A percentile compares a stretch with the other conserved stretches of the same genome.
Conservation (phyloP, 2,329 filamentous ascomycete species). For the Fusarium torulosum region DNA sequence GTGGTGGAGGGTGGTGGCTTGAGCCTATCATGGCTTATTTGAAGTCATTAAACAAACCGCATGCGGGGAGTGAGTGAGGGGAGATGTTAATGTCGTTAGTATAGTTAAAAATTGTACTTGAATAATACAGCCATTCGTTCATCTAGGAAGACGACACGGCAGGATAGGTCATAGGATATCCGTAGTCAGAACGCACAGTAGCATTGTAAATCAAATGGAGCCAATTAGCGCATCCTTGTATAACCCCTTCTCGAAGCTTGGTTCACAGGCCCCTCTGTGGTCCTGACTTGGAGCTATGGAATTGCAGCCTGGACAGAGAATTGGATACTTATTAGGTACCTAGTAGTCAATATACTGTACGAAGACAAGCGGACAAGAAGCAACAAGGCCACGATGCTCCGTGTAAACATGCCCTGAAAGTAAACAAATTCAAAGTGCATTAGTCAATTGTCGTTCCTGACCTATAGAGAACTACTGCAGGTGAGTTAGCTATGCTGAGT, state of each 20-base stretch:
- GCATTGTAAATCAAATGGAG: constrained; percentile 32
- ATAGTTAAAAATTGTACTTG: constrained; percentile 14
- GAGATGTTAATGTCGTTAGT: constrained; percentile 6
- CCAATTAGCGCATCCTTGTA: constrained; percentile 32
- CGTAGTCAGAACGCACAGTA: constrained; percentile 13
- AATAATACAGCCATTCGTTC: constrained; percentile 14
- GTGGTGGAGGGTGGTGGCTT: no score
- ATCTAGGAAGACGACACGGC: not conserved
- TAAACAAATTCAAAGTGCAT: constrained; percentile 8
- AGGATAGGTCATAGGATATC: not conserved
- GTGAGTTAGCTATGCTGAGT: constrained; percentile 7
- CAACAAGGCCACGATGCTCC: constrained; percentile 4
- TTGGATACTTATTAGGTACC: no score
- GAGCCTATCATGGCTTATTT: constrained; percentile 29
- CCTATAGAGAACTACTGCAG: not conserved
- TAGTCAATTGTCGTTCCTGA: not conserved
- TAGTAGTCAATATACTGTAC: no score
- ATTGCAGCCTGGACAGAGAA: constrained; percentile 13
- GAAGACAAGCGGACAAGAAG: constrained; percentile 16
- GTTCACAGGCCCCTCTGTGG: constrained; percentile 33
- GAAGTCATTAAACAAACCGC: constrained; percentile 15
- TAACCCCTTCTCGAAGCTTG: constrained; percentile 29
- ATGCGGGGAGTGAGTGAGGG: constrained; percentile 15
- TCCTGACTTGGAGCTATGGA: constrained; percentile 18
- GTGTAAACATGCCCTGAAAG: constrained; percentile 10